Conservation (phyloP, 176 grass and related monocot genomes). For the Saccharum officinarum region DNA sequence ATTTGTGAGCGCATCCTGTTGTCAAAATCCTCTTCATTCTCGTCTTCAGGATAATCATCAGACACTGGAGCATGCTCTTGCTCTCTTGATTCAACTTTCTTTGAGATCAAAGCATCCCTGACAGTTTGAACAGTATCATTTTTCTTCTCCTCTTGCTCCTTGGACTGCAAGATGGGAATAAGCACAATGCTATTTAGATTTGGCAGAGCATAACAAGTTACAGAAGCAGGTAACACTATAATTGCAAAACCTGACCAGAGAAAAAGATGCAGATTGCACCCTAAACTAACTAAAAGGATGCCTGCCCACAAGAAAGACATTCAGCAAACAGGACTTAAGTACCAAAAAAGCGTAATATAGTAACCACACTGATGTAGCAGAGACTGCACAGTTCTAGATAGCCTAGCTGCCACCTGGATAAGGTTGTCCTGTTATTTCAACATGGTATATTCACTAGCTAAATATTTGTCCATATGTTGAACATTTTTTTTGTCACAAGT, state of each 20-base stretch:
- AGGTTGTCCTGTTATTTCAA: background rate
- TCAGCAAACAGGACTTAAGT: background rate
- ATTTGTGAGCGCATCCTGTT: constrained; percentile 85
- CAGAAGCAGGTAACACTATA: constrained; percentile 14
- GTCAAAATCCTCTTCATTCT: constrained; percentile 83
- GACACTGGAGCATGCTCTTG: constrained; percentile 34
- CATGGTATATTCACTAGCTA: background rate
- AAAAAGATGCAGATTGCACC: constrained; percentile 24
- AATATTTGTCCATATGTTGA: background rate
- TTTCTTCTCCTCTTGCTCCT: constrained; percentile 74
- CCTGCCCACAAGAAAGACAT: background rate
- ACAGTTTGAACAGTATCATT: constrained; percentile 69
- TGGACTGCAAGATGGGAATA: constrained; percentile 52
- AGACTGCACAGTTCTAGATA: background rate
- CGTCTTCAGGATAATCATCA: constrained; percentile 62
- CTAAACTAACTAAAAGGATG: constrained; percentile 3
- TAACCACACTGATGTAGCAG: background rate
- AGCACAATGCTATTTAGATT: constrained; percentile 13
- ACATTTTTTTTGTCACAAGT: background rate
- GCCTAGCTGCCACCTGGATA: constrained; percentile 1
- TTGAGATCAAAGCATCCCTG: constrained; percentile 75
- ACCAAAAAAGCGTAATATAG: background rate
- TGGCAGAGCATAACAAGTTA: constrained; percentile 8
- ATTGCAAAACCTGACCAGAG: constrained; percentile 30
- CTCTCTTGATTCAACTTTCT: constrained; percentile 60